A percentile compares a stretch with the other conserved stretches of the same genome.
Conservation (phyloP, 2,329 filamentous ascomycete genomes). For the Paecilomyces fulvus region DNA sequence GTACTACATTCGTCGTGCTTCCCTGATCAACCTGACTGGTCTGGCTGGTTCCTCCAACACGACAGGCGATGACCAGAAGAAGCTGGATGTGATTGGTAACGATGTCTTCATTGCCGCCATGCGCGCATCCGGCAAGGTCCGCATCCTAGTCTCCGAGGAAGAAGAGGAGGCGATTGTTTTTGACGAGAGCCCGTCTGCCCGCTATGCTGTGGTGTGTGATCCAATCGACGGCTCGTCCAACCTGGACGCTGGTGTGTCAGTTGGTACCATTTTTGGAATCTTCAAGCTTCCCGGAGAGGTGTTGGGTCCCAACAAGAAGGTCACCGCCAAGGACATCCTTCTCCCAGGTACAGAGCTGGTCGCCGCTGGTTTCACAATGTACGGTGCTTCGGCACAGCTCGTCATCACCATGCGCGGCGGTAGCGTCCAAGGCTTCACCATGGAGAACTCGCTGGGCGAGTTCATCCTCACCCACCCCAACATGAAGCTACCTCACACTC, state of each 20-base stretch:
- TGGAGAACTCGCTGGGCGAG: slow-evolving; percentile 93
- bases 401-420: slow-evolving; percentile 95
- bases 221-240: slow-evolving; percentile 98
- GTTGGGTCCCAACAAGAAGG: slow-evolving; percentile 47
- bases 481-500: slow-evolving; percentile 75
- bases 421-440: slow-evolving; percentile 91
- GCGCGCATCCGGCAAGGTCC: slow-evolving; percentile 83
- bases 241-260: slow-evolving; percentile 92
- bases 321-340: slow-evolving; percentile 62
- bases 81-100: slow-evolving; percentile 97
- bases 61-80: slow-evolving; percentile 98
- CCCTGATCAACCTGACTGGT: slow-evolving; percentile 89
- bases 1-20: slow-evolving; percentile 96
- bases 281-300: slow-evolving; percentile 73
- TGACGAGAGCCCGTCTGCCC: slow-evolving; percentile 60
- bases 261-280: slow-evolving; percentile 93
- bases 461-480: slow-evolving; percentile 96
- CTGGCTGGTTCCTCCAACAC: slow-evolving; percentile 90
- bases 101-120: slow-evolving; percentile 95
- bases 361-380: slow-evolving; percentile 99
- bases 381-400: slow-evolving; percentile 90
- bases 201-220: slow-evolving; percentile 93
- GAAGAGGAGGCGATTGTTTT: slow-evolving; percentile 91
- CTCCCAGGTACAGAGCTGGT: slow-evolving; percentile 85
- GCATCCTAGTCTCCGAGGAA: slow-evolving; percentile 93